Evolutionary conservation across 202 grass and related monocot genomes (phyloP).

Genomic region (Sporobolus alterniflorus): DNA sequence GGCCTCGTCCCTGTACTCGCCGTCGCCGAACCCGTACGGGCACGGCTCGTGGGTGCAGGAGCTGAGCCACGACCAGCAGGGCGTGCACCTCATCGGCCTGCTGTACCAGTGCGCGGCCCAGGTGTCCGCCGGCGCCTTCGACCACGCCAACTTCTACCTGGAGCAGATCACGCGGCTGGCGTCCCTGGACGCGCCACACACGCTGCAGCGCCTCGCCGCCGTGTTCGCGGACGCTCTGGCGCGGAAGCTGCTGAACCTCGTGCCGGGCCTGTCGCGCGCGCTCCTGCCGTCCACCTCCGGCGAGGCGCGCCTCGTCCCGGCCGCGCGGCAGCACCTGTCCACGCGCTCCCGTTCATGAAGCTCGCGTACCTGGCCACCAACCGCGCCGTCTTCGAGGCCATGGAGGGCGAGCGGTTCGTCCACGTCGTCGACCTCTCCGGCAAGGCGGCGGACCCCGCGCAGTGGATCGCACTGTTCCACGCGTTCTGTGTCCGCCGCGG

Average conservation of each 20-base stretch:
- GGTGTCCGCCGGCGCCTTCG: slow-evolving; percentile 47
- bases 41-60: slow-evolving; percentile 39
- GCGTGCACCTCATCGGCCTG: slow-evolving; percentile 51
- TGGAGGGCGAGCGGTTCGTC: slow-evolving; percentile 47
- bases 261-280: slow-evolving; percentile 33
- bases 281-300: background rate
- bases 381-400: slow-evolving; percentile 47
- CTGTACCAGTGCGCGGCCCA: slow-evolving; percentile 57
- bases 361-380: slow-evolving; percentile 41
- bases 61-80: slow-evolving; percentile 42
- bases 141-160: slow-evolving; percentile 52
- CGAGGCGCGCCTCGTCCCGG: too few relatives aligned
- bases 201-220: slow-evolving; percentile 68
- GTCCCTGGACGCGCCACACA: slow-evolving; percentile 43
- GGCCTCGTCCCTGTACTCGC: slow-evolving; percentile 49
- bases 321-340: slow-evolving; percentile 30
- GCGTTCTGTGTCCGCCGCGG: slow-evolving; percentile 12
- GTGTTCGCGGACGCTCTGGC: slow-evolving; percentile 51
- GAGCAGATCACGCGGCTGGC: slow-evolving; percentile 59
- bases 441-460: slow-evolving; percentile 16
- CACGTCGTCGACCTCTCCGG: slow-evolving; percentile 51
- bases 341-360: slow-evolving; percentile 44
- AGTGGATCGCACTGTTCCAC: slow-evolving; percentile 52
- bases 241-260: slow-evolving; percentile 26
- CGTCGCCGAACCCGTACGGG: background rate